phyloP scores from a whole-genome alignment of 306 rosid genomes.

The Betula pendula region DNA sequence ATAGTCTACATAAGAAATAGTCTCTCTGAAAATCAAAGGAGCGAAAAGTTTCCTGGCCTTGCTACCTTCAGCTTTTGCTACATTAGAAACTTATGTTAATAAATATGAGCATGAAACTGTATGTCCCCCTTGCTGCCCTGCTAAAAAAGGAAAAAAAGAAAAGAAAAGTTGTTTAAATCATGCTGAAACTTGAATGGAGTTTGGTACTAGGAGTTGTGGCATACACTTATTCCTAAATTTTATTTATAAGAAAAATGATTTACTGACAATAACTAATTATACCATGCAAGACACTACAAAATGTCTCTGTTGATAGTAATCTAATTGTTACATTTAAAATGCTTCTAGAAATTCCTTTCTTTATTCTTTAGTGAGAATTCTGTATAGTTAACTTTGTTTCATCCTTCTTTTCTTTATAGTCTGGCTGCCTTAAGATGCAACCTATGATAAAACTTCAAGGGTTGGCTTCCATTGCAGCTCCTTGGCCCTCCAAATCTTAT shows the following conservation, averaged over 20 bases:
- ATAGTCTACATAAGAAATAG: neutral
- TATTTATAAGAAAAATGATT: neutral
- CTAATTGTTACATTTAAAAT: neutral
- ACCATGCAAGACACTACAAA: neutral
- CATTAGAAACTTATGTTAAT: neutral
- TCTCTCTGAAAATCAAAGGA: neutral
- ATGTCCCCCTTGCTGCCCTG: neutral
- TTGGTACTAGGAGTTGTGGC: neutral
- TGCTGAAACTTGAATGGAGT: conserved; percentile 4
- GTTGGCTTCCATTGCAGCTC: conserved; percentile 65
- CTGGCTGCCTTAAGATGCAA: conserved; percentile 70
- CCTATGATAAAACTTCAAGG: conserved; percentile 47
- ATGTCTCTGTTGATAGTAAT: neutral
- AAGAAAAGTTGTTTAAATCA: neutral
- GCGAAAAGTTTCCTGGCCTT: conserved; percentile 8
- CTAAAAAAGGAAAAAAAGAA: no score
- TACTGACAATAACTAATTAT: neutral
- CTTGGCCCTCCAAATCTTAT: conserved; percentile 55
- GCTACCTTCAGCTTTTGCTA: neutral
- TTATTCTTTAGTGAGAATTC: conserved; percentile 11
- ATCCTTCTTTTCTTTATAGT: conserved; percentile 40
- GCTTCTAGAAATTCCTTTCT: conserved; percentile 4
- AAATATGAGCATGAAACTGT: neutral
- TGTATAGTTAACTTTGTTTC: conserved; percentile 7
- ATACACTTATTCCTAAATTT: conserved; percentile 8